These are phyloP conservation scores for Ustulina deusta DNA, from an alignment of 2,329 filamentous ascomycete genomes.

Conservation along the genomic window DNA sequence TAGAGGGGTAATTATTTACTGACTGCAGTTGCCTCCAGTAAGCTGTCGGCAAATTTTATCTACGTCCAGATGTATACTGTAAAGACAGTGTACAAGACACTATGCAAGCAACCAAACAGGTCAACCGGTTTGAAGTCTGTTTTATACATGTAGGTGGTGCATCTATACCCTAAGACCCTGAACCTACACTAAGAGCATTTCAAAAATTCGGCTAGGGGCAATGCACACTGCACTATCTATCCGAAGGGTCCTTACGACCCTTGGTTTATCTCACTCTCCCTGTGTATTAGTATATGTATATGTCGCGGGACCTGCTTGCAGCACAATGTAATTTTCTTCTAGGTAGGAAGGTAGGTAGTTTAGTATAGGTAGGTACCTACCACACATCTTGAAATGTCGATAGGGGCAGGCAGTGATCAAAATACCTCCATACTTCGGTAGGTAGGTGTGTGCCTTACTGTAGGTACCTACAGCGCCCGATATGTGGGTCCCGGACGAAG, in stretches of 20 bases:
- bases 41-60: constrained; percentile 8
- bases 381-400: not conserved
- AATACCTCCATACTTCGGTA: too few species aligned
- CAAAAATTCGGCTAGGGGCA: not conserved
- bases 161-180: not conserved
- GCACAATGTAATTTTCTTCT: not conserved
- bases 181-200: not conserved
- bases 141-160: not conserved
- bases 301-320: not conserved
- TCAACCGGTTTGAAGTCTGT: not conserved
- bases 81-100: too few species aligned
- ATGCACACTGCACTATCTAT: not conserved
- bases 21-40: not conserved
- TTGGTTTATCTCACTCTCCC: not conserved
- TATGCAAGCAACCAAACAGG: too few species aligned
- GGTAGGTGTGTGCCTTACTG: not conserved
- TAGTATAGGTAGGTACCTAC: not conserved
- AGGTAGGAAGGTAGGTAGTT: too few species aligned
- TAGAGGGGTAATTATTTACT: not conserved
- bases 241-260: not conserved
- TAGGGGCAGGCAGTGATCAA: not conserved
- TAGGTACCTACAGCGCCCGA: constrained; percentile 3
- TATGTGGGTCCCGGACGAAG: not conserved
- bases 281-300: not conserved
- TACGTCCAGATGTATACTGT: not conserved